Conservation (phyloP, 371 early-diverging fungal species). For the Choanephora cucurbitarum region DNA sequence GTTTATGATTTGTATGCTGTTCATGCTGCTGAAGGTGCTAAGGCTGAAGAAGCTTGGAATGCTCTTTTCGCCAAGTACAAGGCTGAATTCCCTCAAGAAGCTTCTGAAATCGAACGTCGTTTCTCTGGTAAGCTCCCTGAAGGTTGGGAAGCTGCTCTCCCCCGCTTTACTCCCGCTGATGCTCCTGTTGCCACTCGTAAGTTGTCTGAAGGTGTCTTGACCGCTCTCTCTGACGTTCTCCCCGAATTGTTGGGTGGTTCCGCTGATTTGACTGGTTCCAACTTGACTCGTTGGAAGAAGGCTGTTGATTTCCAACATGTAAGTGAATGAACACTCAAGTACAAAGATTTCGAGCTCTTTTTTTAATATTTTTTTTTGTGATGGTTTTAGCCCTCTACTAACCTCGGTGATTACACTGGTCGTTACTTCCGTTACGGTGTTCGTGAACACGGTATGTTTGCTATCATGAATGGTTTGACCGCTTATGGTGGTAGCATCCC, state of each 20-base stretch:
- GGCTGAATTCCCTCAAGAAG: slow-evolving; percentile 65
- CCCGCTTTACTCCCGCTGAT: slow-evolving; percentile 79
- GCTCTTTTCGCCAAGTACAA: slow-evolving; percentile 66
- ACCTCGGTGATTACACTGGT: slow-evolving; percentile 82
- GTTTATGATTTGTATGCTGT: slow-evolving; percentile 71
- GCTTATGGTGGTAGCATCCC: slow-evolving; percentile 92
- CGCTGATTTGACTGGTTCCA: slow-evolving; percentile 98
- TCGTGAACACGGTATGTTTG: slow-evolving; percentile 99
- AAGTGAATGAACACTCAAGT: slow-evolving; percentile 22
- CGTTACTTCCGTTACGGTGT: slow-evolving; percentile 98
- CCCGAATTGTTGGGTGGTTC: slow-evolving; percentile 97
- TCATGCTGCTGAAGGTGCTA: slow-evolving; percentile 60
- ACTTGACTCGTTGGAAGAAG: slow-evolving; percentile 94
- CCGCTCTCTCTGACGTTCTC: slow-evolving; percentile 74
- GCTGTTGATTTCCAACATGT: slow-evolving; percentile 91
- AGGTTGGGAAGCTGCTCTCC: slow-evolving; percentile 73
- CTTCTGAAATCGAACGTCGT: slow-evolving; percentile 80
- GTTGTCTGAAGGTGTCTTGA: slow-evolving; percentile 81
- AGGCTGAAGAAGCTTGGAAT: slow-evolving; percentile 78
- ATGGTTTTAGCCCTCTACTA: slow-evolving; percentile 49
- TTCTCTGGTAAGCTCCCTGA: slow-evolving; percentile 73
- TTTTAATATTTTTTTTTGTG: background rate
- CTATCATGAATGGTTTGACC: slow-evolving; percentile 93
- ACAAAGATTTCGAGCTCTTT: too few relatives aligned
- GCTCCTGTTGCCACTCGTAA: slow-evolving; percentile 91